A percentile compares a stretch with the other conserved stretches of the same genome.
These are phyloP conservation scores for Epichloe sibirici DNA, from an alignment of 2,329 filamentous ascomycete genomes.

Conservation along the genomic window DNA sequence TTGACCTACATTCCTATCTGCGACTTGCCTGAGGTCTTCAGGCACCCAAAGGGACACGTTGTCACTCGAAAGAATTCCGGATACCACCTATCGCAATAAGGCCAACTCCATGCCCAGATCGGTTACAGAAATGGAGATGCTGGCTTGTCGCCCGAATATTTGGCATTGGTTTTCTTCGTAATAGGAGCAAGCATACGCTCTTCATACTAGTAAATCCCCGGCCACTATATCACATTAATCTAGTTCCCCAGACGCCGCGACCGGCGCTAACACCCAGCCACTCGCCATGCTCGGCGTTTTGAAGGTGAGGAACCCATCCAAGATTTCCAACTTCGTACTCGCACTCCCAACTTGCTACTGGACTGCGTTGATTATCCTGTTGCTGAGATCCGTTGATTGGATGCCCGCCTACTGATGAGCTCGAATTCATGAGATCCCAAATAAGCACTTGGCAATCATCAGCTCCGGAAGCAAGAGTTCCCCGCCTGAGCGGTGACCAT, in stretches of 20 bases:
- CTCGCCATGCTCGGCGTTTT: constrained; percentile 59
- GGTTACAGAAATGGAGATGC: not conserved
- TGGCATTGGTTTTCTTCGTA: not conserved
- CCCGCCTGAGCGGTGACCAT: constrained; percentile 81
- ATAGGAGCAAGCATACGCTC: not conserved
- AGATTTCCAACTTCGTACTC: constrained; percentile 81
- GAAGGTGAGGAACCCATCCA: constrained; percentile 66
- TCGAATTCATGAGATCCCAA: constrained; percentile 75
- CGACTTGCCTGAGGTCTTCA: too few species aligned
- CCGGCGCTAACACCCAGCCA: constrained; percentile 78
- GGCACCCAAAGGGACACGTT: too few species aligned
- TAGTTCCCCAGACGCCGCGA: constrained; percentile 69
- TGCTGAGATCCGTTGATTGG: constrained; percentile 37
- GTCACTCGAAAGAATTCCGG: too few species aligned
- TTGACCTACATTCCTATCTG: too few species aligned
- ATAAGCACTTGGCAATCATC: constrained; percentile 87
- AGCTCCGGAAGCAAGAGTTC: constrained; percentile 78
- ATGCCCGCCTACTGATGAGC: constrained; percentile 29
- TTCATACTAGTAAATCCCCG: not conserved
- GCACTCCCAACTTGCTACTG: constrained; percentile 69
- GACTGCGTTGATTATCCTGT: constrained; percentile 48
- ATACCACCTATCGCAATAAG: too few species aligned
- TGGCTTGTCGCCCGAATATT: not conserved
- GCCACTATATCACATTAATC: constrained; percentile 18
- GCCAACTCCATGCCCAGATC: too few species aligned